Percentiles rank a stretch among this genome's conserved stretches.
Conservation (phyloP, 2,329 filamentous ascomycete species). For the Ophiosphaerella korrae region DNA sequence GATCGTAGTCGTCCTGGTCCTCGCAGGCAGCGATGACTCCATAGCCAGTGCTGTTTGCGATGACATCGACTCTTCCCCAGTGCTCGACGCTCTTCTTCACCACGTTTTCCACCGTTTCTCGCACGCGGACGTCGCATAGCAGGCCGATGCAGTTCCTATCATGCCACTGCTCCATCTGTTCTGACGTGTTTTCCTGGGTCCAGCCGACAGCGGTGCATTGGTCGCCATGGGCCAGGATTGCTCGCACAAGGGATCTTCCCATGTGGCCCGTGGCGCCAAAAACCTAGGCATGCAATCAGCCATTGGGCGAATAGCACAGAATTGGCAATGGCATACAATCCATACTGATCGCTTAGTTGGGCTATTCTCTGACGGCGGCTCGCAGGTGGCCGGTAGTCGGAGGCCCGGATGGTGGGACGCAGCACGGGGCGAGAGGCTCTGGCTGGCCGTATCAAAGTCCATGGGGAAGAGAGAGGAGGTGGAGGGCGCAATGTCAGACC, state of each 20-base stretch:
- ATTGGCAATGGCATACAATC: conserved; percentile 67
- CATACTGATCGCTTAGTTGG: conserved; percentile 80
- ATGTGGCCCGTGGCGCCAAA: conserved; percentile 98
- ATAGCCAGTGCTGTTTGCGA: conserved; percentile 90
- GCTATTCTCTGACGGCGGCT: conserved; percentile 75
- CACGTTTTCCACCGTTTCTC: conserved; percentile 74
- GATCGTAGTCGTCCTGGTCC: conserved; percentile 93
- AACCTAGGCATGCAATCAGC: conserved; percentile 54
- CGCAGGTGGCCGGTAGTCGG: conserved; percentile 80
- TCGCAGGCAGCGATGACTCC: conserved; percentile 95
- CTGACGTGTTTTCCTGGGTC: conserved; percentile 74
- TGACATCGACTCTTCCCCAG: conserved; percentile 84
- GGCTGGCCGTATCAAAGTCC: conserved; percentile 44
- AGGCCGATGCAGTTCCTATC: conserved; percentile 71
- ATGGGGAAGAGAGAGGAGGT: conserved; percentile 20
- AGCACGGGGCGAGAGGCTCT: conserved; percentile 45
- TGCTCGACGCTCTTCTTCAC: conserved; percentile 72
- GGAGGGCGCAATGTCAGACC: conserved; percentile 11
- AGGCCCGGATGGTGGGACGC: conserved; percentile 50
- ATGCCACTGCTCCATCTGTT: conserved; percentile 74
- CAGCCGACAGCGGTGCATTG: conserved; percentile 85
- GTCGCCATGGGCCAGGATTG: conserved; percentile 79
- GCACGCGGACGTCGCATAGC: conserved; percentile 88
- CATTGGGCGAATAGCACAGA: not conserved
- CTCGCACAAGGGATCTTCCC: conserved; percentile 86